These are phyloP conservation scores for Corylus americana DNA, from an alignment of 306 rosid species.

Conservation along the genomic window DNA sequence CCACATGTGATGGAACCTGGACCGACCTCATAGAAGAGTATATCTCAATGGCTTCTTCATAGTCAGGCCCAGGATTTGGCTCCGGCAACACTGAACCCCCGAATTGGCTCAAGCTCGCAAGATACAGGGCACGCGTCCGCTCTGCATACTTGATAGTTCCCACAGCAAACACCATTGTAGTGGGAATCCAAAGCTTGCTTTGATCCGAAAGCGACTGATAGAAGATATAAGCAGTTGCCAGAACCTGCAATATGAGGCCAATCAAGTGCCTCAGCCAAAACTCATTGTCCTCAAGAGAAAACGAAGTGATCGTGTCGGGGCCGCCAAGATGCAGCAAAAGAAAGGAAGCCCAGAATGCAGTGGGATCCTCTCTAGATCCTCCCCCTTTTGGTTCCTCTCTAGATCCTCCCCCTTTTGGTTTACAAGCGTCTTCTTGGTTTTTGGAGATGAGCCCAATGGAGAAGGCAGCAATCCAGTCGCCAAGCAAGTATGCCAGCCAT, in stretches of 20 bases:
- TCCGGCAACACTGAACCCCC: slow-evolving; percentile 16
- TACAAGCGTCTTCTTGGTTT: not conserved
- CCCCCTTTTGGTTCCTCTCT: not conserved
- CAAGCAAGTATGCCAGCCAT: slow-evolving; percentile 32
- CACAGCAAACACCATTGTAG: slow-evolving; percentile 15
- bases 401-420: not conserved
- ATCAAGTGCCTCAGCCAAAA: slow-evolving; percentile 36
- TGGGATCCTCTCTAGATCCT: not conserved
- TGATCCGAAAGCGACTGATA: not conserved
- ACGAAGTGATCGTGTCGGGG: slow-evolving; percentile 38
- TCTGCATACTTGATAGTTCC: slow-evolving; percentile 36
- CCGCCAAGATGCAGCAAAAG: slow-evolving; percentile 43
- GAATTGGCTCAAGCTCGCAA: slow-evolving; percentile 31
- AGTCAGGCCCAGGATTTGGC: slow-evolving; percentile 30
- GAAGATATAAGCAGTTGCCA: slow-evolving; percentile 18
- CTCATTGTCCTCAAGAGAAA: slow-evolving; percentile 40
- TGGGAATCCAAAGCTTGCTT: slow-evolving; percentile 16
- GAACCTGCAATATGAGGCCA: slow-evolving; percentile 23
- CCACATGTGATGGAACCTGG: no score
- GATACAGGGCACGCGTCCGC: slow-evolving; percentile 30
- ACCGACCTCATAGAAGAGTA: slow-evolving; percentile 12
- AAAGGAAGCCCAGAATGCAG: slow-evolving; percentile 37
- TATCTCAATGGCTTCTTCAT: slow-evolving; percentile 21
- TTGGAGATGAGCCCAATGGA: slow-evolving; percentile 31
- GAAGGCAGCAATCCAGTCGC: slow-evolving; percentile 32